A percentile compares a stretch with the other conserved stretches of the same genome.
Conservation (phyloP, 2,329 filamentous ascomycete species). For the Aspergillus thermomutatus region DNA sequence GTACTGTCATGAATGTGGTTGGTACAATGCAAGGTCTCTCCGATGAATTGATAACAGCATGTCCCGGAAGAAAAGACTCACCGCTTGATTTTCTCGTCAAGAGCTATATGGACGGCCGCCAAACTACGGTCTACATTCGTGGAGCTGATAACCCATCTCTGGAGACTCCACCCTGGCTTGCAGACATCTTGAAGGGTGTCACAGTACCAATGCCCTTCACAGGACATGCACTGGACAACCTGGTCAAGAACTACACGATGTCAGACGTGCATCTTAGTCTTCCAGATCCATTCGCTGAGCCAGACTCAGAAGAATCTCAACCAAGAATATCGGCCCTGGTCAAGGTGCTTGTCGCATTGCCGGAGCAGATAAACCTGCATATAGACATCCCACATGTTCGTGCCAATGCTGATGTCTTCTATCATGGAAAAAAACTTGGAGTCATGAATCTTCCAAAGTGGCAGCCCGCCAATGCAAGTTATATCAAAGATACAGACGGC, state of each 20-base stretch:
- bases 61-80: slow-evolving; percentile 73
- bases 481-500: slow-evolving; percentile 57
- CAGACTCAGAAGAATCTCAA: slow-evolving; percentile 66
- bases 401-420: slow-evolving; percentile 76
- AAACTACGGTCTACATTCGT: slow-evolving; percentile 77
- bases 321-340: slow-evolving; percentile 82
- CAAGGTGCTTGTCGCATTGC: slow-evolving; percentile 72
- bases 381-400: slow-evolving; percentile 73
- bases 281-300: slow-evolving; percentile 75
- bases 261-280: slow-evolving; percentile 81
- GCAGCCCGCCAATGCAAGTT: slow-evolving; percentile 80
- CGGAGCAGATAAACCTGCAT: slow-evolving; percentile 81
- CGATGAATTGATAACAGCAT: slow-evolving; percentile 66
- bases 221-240: slow-evolving; percentile 72
- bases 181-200: slow-evolving; percentile 73
- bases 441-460: slow-evolving; percentile 74
- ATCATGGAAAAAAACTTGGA: slow-evolving; percentile 73
- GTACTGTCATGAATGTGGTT: slow-evolving; percentile 66
- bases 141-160: slow-evolving; percentile 66
- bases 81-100: slow-evolving; percentile 80
- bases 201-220: slow-evolving; percentile 82
- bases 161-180: slow-evolving; percentile 77
- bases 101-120: slow-evolving; percentile 75
- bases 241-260: slow-evolving; percentile 85
- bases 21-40: slow-evolving; percentile 73